Percentiles rank a stretch among this genome's conserved stretches.
phyloP scores from a whole-genome alignment of 129 eudicot species.

The Pittosporum tobira region DNA sequence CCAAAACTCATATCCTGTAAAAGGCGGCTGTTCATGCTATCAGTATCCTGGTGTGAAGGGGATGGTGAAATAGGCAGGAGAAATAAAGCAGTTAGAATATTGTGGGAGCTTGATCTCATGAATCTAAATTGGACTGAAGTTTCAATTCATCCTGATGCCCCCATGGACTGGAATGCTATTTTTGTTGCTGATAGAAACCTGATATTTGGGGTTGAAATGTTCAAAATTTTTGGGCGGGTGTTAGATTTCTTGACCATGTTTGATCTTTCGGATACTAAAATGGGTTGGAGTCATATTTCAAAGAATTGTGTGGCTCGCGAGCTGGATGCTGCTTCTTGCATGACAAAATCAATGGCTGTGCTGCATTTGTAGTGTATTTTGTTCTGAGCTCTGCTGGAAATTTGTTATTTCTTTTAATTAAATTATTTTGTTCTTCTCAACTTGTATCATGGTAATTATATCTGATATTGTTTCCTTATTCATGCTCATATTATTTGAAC shows the following conservation, averaged over 20 bases:
- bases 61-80: slow-evolving; percentile 95
- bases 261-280: slow-evolving; percentile 36
- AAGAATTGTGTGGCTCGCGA: slow-evolving; percentile 67
- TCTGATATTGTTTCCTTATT: neutral
- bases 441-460: neutral
- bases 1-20: slow-evolving; percentile 65
- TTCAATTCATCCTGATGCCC: slow-evolving; percentile 88
- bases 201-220: slow-evolving; percentile 92
- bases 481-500: neutral
- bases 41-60: slow-evolving; percentile 98
- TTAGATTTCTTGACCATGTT: slow-evolving; percentile 77
- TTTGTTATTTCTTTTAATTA: slow-evolving; percentile 5
- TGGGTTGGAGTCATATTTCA: slow-evolving; percentile 65
- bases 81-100: slow-evolving; percentile 84
- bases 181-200: slow-evolving; percentile 62
- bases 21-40: slow-evolving; percentile 62
- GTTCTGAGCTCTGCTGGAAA: no score
- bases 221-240: slow-evolving; percentile 91
- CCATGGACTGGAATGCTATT: slow-evolving; percentile 92
- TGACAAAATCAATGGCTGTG: slow-evolving; percentile 72
- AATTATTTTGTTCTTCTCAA: slow-evolving; percentile 8
- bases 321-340: slow-evolving; percentile 75
- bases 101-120: slow-evolving; percentile 82
- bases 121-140: slow-evolving; percentile 49
- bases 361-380: slow-evolving; percentile 59